These are phyloP conservation scores for Xylaria multiplex DNA, from an alignment of 2,329 filamentous ascomycete genomes.

Conservation along the genomic window DNA sequence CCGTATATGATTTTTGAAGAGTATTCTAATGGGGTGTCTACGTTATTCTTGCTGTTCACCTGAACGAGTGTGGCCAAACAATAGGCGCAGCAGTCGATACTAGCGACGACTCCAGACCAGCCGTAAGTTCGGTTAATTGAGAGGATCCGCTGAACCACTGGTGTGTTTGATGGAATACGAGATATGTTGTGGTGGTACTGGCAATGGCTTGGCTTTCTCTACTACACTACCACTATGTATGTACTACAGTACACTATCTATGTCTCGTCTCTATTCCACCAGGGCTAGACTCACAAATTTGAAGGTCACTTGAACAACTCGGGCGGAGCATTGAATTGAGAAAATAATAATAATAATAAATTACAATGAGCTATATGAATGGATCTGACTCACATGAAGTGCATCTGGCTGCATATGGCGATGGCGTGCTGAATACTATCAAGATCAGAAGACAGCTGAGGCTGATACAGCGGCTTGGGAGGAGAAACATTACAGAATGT, in stretches of 20 bases:
- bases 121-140: slow-evolving; percentile 24
- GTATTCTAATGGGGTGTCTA: neutral
- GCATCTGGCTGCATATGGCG: slow-evolving; percentile 5
- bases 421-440: slow-evolving; percentile 15
- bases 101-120: neutral
- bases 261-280: neutral
- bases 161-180: slow-evolving; percentile 29
- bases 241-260: neutral
- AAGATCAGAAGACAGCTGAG: slow-evolving; percentile 15
- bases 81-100: neutral
- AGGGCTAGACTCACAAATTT: neutral
- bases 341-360: neutral
- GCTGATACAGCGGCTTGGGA: slow-evolving; percentile 17
- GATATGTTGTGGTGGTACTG: slow-evolving; percentile 13
- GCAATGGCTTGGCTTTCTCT: slow-evolving; percentile 17
- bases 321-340: neutral
- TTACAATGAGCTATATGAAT: neutral
- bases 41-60: neutral
- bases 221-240: neutral
- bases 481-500: neutral
- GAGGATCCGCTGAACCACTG: slow-evolving; percentile 20
- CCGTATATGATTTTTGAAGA: neutral
- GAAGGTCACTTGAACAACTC: slow-evolving; percentile 2
- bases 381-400: slow-evolving; percentile 10
- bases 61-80: neutral